phyloP scores from a whole-genome alignment of 2,329 filamentous ascomycete genomes.

The Clarireedia homoeocarpa region DNA sequence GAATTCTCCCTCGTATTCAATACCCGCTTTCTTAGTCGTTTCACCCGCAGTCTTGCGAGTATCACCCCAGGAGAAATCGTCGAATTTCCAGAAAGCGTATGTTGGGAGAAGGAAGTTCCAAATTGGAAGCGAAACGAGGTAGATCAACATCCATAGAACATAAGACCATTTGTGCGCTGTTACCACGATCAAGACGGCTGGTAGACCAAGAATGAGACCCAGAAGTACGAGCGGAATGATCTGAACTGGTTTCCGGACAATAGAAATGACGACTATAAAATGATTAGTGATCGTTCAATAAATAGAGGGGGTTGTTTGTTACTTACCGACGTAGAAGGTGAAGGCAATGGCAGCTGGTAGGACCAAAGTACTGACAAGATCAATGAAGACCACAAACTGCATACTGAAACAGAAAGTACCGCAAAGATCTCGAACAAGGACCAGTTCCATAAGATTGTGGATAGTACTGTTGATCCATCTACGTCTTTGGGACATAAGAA shows the following conservation, averaged over 20 bases:
- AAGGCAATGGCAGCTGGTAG: conserved; percentile 94
- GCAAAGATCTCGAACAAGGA: conserved; percentile 90
- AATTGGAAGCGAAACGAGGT: conserved; percentile 82
- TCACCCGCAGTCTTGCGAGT: conserved; percentile 92
- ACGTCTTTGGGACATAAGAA: conserved; percentile 87
- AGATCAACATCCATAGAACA: conserved; percentile 94
- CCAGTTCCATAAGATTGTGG: conserved; percentile 96
- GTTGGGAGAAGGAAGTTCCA: conserved; percentile 96
- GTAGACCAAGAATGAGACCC: conserved; percentile 85
- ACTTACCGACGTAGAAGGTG: conserved; percentile 89
- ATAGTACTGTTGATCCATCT: conserved; percentile 99
- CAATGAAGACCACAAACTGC: conserved; percentile 97
- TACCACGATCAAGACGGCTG: conserved; percentile 81
- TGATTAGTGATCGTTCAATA: conserved; percentile 12
- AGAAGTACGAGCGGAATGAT: conserved; percentile 87
- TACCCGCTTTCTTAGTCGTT: conserved; percentile 76
- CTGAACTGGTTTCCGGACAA: conserved; percentile 67
- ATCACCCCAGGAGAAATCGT: conserved; percentile 99
- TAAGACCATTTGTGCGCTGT: conserved; percentile 92
- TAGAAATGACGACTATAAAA: conserved; percentile 69
- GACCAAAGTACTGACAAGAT: conserved; percentile 88
- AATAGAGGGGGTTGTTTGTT: neutral
- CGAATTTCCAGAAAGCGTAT: conserved; percentile 99
- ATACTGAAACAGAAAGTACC: conserved; percentile 99
- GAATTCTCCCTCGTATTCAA: conserved; percentile 90